Evolutionary conservation across 208 protist genomes (phyloP).

Genomic region (Trypanosoma vivax): DNA sequence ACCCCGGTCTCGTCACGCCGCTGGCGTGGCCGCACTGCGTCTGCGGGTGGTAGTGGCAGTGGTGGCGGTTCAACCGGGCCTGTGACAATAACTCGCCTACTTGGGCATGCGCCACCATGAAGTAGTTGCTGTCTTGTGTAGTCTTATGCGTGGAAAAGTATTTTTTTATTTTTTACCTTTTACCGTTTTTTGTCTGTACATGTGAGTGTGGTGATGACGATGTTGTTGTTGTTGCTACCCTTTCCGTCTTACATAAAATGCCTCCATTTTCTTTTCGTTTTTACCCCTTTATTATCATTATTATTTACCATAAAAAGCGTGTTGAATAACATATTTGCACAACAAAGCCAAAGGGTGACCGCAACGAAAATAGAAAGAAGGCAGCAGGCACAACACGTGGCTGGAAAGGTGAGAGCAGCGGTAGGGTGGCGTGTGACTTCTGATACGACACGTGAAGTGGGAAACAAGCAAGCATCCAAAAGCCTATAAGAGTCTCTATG

Average conservation of each 20-base stretch:
- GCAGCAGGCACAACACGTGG: no score
- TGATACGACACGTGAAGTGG: no score
- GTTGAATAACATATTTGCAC: neutral
- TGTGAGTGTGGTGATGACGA: no score
- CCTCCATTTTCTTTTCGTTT: neutral
- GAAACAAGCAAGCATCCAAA: no score
- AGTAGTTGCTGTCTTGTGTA: no score
- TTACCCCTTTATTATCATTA: neutral
- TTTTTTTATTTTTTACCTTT: no score
- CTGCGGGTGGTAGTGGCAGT: neutral
- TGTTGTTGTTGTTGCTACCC: neutral
- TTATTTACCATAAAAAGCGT: neutral
- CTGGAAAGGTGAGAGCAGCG: no score
- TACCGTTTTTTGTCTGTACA: no score
- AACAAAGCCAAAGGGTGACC: neutral
- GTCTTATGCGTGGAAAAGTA: neutral
- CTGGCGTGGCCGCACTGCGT: conserved; percentile 5
- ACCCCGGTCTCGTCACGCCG: conserved; percentile 3
- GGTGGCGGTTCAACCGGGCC: conserved; percentile 6
- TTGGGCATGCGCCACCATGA: no score
- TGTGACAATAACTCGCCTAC: neutral
- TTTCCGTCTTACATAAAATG: neutral
- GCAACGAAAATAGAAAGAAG: neutral
- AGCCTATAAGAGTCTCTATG: no score
- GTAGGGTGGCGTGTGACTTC: no score